Evolutionary conservation across 2,329 filamentous ascomycete genomes (phyloP), one percentile per base, ranked within the genome.

Genomic region (Teratosphaeria gauchensis): DNA sequence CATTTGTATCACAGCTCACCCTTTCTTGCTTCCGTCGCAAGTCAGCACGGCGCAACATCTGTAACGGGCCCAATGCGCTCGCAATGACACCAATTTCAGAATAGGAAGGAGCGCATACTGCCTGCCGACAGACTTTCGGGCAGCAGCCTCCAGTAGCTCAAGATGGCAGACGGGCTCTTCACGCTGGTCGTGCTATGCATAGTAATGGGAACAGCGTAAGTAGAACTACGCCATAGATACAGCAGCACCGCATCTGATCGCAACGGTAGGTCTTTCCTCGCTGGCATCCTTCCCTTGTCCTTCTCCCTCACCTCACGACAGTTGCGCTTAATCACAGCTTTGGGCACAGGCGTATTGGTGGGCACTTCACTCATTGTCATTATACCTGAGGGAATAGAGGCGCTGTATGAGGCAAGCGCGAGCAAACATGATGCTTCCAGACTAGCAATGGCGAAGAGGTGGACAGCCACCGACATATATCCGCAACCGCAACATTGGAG

Each of bases 351-450:
- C 52, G 88, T 99, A 56, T 80, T 99, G 8, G 92, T 99, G 16
- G 94, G 94, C 38, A 97, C 94, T 31, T 92, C 92, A 1, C 82
- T 99, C 64, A 92, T 97, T 64, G 91, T 99, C 33, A 97, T 99
- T 70, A 96, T 99, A 68, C 94, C 94, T 0, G 94, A 99, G 74
- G 94, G 94, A 42, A 87, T 97, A 60, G 92, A 96, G 71, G 92
- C 94, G 2, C 82, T 96, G 59, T 90, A 94, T 66, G 77, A 35
- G 65, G 80, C 83, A 42, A 64, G 62, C 19, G 64, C 62, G 8
- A 59, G 56, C 52, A 59, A 61, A 11, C 59, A 68, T 48, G 56
- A 62, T 16, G 64, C 68, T 61, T 30, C 53, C 2, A 38, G 57
- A 58, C 48, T 51, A 46, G 16, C 54, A 12, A 14, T 58, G 14